Base-by-base conservation (phyloP, 2,329 filamentous ascomycete genomes). In the Aspergillus jensenii region DNA sequence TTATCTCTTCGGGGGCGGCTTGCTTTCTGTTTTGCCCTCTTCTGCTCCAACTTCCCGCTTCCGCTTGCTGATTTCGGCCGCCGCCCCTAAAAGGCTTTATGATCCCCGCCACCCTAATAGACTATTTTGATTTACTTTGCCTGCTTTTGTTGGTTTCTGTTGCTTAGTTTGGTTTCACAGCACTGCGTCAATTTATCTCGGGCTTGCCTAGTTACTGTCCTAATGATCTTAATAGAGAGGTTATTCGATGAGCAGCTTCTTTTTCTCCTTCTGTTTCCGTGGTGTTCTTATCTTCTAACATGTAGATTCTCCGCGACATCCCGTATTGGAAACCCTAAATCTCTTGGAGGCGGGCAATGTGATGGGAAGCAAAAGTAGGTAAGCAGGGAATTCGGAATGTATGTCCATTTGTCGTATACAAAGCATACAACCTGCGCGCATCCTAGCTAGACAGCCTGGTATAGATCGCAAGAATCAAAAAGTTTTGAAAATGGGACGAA, bases 211-310 rank as follows among this genome's bases (percentile, higher is more conserved):
- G 23, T 55, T 51, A 52, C 15, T 25, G 41, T 37, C n/a, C 17
- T 52, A 52, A 35, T 52, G 41, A 49, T 51, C 19, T 39, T 56
- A 52, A 49, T 52, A 52, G 27, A 56, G 25, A 49, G 33, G 35
- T 35, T 19, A 56, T 41, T 44, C 17, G 9, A 52, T 52, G 40
- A 45, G n/a, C 23, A 35, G n/a, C 17, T 27, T 39, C 21, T 35
- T 23, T 27, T n/a, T 23, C 6, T 37, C 11, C 27, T 45, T 4
- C 27, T 33, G 15, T 19, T 21, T 3, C 14, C 12, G 17, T 33
- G 21, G 25, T 19, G 15, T 33, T 41, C 9, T 37, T 37, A 37
- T 37, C 12, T 14, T 37, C 11, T 37, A 37, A 37, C 14, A 37
- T 37, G 33, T 37, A 37, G 11, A 37, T 37, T 14, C 11, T 37